Base-by-base conservation (phyloP, 1,284 basidiomycete genomes). In the Leccinum ponderosum region DNA sequence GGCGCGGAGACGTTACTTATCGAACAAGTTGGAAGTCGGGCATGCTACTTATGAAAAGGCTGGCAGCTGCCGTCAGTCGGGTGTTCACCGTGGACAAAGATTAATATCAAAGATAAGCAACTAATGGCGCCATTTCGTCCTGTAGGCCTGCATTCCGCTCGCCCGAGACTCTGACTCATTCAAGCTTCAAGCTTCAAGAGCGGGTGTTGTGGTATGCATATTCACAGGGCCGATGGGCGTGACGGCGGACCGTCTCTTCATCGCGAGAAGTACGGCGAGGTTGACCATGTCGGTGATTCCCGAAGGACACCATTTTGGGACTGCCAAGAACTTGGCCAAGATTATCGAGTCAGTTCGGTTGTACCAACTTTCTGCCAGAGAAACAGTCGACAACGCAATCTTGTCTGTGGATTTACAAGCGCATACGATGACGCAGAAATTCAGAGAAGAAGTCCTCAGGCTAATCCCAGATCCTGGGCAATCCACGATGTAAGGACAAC, bases 361-460 rank as follows among this genome's bases (percentile, higher is more conserved):
- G 31, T 0, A 42, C 39, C 39, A 9, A 44, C 42, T 47, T 47
- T 20, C 44, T 47, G 17, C 11, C 44, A 20, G 17, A 9, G n/a
- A 42, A 42, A 42, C 39, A 17, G n/a, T 42, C 39, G n/a, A 17
- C n/a, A 42, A 20, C n/a, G 6, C 42, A 20, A 12, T 6, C 17
- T 39, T 42, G 39, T 17, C 39, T 39, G 39, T 12, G 42, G 17
- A 11, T 50, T 22, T 5, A 22, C 20, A 50, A 50, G 22, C 57
- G 20, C 55, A 44, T 55, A 62, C 47, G 17, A 90, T 90, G 89
- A 65, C 81, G 4, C 86, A 86, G 73, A 89, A 84, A 65, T 83
- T 94, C 61, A 81, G 90, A 72, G 76, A 87, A 47, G 85, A 85
- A 29, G 76, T 91, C 62, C 72, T 92, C 64, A 85, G 90, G 68